Percentiles rank a stretch among this genome's conserved stretches.
Conservation (phyloP, 148 eudicot species). For the Rhododendron ovatum region DNA sequence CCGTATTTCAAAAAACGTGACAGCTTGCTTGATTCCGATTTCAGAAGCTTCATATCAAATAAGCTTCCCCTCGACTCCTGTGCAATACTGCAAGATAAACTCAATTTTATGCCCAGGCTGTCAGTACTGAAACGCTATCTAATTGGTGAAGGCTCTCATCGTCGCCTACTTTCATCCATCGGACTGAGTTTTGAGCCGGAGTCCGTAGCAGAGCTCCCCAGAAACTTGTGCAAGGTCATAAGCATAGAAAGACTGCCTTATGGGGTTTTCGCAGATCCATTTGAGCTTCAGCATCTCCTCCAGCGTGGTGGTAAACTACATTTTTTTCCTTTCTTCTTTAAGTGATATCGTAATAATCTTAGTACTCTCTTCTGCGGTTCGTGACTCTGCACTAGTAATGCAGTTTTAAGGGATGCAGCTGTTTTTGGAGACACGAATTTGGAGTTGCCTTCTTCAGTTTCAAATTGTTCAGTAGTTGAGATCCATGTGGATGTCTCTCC, state of each 20-base stretch:
- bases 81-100: constrained; percentile 16
- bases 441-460: constrained; percentile 74
- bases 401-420: constrained; percentile 66
- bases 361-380: not conserved
- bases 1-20: constrained; percentile 43
- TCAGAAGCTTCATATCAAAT: constrained; percentile 33
- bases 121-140: constrained; percentile 37
- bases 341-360: not conserved
- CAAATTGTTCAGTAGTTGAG: constrained; percentile 76
- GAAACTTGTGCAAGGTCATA: constrained; percentile 48
- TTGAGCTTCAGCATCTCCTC: constrained; percentile 76
- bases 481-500: constrained; percentile 50
- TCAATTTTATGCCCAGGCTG: constrained; percentile 15
- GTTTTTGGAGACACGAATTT: constrained; percentile 88
- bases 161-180: constrained; percentile 13
- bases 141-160: constrained; percentile 87
- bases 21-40: constrained; percentile 37
- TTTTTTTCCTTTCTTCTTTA: constrained; percentile 7
- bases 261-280: constrained; percentile 91
- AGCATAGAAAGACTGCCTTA: constrained; percentile 68
- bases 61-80: constrained; percentile 28
- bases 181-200: constrained; percentile 39
- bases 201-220: constrained; percentile 23
- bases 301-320: constrained; percentile 60
- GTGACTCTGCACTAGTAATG: constrained; percentile 10